Evolutionary conservation across 306 rosid genomes (phyloP), one percentile per base, ranked within the genome.

Genomic region (Rosa chinensis): DNA sequence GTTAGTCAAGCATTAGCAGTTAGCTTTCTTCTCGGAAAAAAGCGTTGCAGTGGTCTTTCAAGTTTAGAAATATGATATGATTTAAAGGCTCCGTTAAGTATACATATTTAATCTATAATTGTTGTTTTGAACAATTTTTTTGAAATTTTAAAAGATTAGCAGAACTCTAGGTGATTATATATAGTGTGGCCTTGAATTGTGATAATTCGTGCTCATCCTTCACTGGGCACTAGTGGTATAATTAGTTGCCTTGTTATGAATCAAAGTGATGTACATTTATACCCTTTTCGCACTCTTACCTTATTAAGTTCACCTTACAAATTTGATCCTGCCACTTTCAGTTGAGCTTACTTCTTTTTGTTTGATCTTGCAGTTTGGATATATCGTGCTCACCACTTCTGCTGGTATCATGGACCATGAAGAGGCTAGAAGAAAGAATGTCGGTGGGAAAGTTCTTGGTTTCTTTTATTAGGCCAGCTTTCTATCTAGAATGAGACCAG

Each of bases 401-500:
- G 91, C 91, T 53, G 89, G 91, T 66, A 88, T 88, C 74, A 88
- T 88, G 91, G 91, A 88, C 45, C 91, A 88, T 37, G 91, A 88
- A 37, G 91, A 88, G 83, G 91, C 91, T 28, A 80, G 91, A 50
- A 83, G 91, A 69, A 88, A 88, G 86, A 88, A 88, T 20, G 91
- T 88, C 0, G 91, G 91, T 78, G 91, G 91, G 77, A 88, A 88
- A 79, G 91, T 88, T 64, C 91, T 88, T 81, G 91, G 91, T 67
- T 88, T 88, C 89, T 88, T 88, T 77, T 88, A 88, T 76, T 88
- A 81, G 80, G 63, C 47, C 7, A 61, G 58, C 43, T 17, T 14
- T 72, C 37, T 49, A 10, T 17, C 32, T 37, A 20, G 47, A 80
- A 67, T 44, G 75, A 63, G 64, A 14, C 8, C 8, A 42, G 28